These are phyloP conservation scores for Alternaria solani DNA, from an alignment of 2,329 filamentous ascomycete genomes.

Conservation along the genomic window DNA sequence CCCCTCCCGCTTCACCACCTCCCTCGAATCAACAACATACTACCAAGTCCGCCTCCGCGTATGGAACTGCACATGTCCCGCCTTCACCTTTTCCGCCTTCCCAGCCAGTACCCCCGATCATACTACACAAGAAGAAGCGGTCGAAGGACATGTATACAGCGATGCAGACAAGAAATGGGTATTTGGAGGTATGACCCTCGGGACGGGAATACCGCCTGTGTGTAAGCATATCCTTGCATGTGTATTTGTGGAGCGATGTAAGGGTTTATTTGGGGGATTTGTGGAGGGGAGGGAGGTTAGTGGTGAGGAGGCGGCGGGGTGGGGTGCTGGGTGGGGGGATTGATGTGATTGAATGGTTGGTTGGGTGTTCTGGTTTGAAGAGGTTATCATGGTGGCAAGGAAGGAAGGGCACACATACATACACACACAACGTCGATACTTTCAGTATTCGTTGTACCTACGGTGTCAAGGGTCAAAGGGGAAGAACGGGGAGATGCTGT, in stretches of 20 bases:
- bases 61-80: constrained; percentile 92
- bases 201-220: constrained; percentile 61
- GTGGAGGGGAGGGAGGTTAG: constrained; percentile 64
- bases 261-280: constrained; percentile 62
- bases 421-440: background rate
- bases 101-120: constrained; percentile 19
- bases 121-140: too few species aligned
- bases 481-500: background rate
- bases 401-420: background rate
- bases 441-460: background rate
- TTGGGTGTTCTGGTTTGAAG: too few species aligned
- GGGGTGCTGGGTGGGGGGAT: constrained; percentile 58
- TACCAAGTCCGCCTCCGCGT: constrained; percentile 77
- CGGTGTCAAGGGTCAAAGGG: background rate
- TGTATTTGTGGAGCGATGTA: constrained; percentile 74
- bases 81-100: constrained; percentile 79
- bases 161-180: constrained; percentile 17
- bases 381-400: too few species aligned
- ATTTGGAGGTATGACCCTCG: constrained; percentile 57
- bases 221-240: constrained; percentile 94
- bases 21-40: constrained; percentile 34
- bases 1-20: constrained; percentile 48
- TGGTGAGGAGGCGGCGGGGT: constrained; percentile 75
- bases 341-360: constrained; percentile 13
- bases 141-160: background rate